Base-by-base conservation (phyloP, 2,329 filamentous ascomycete species). In the Thielaviopsis ethacetica region DNA sequence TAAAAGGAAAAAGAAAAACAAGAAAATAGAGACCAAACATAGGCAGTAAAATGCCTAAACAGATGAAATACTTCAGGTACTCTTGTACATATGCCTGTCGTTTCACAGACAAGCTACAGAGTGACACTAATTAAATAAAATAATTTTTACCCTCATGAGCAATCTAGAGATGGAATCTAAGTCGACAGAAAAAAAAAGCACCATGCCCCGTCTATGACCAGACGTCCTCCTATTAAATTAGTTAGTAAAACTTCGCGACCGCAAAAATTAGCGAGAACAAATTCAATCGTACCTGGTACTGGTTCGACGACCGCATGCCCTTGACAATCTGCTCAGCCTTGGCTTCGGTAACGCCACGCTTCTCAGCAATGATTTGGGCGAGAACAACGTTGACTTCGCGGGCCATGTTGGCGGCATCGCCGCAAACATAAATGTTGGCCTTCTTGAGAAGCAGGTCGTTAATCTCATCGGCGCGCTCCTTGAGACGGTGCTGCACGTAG, bases 291-390 rank as follows among this genome's bases (percentile, higher is more conserved):
- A 84, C 93, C 79, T 98, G 94, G 77, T 98, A 98, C 72, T 93
- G 88, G 72, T 95, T 96, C 64, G 86, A 84, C 65, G 87, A 85
- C 68, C 93, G 85, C 91, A 98, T 96, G 66, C 85, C 85, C 81
- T 97, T 98, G 62, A 98, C 90, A 67, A 96, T 84, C 68, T 97
- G 91, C 73, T 98, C 93, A 15, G 83, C 93, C 79, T 95, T 95
- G 63, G 85, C 77, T 67, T 91, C 85, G 1, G 88, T 78, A 61
- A 97, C 79, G 56, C 86, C 86, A 58, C 93, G 82, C 71, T 95
- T 81, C 69, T 91, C 83, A 26, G 90, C 78, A 65, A 98, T 84
- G 67, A 97, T 94, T 69, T 94, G 84, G 26, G 79, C 85, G 51
- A 98, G 77, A n/a, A 89, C 82, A 24, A 84, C 77, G 70, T 94